Percentiles rank a stretch among this genome's conserved stretches.
Conservation (phyloP, 495 filamentous ascomycete genomes). For the Penicillium psychrofluorescens region DNA sequence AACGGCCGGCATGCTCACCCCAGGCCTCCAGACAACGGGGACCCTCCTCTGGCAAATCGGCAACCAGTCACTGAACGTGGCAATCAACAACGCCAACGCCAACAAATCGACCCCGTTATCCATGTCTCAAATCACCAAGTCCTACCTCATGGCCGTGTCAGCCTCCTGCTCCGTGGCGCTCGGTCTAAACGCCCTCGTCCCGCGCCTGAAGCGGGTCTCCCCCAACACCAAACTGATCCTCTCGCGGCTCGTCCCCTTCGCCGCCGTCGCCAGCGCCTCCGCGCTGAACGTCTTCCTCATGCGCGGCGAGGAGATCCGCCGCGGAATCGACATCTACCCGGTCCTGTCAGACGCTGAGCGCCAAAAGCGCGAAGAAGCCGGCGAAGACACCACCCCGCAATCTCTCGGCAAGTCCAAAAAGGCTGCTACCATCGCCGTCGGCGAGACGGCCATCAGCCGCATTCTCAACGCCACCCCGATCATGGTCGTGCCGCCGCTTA, state of each 20-base stretch:
- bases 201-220: conserved; percentile 68
- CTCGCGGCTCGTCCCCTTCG: conserved; percentile 83
- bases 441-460: conserved; percentile 81
- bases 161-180: conserved; percentile 90
- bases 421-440: conserved; percentile 81
- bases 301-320: conserved; percentile 90
- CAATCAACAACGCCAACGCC: conserved; percentile 92
- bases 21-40: conserved; percentile 65
- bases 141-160: conserved; percentile 85
- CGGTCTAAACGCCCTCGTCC: conserved; percentile 84
- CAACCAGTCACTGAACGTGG: conserved; percentile 96
- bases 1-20: conserved; percentile 97
- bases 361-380: conserved; percentile 47
- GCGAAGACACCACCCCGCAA: conserved; percentile 42
- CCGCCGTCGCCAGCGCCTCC: conserved; percentile 83
- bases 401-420: conserved; percentile 78
- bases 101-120: conserved; percentile 92
- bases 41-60: conserved; percentile 92
- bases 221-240: conserved; percentile 69
- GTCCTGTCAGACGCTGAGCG: conserved; percentile 40
- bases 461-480: conserved; percentile 92
- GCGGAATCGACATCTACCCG: conserved; percentile 91
- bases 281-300: conserved; percentile 95
- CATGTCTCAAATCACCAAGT: conserved; percentile 69
- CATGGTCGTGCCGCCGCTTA: conserved; percentile 87